Conservation (phyloP, 1,284 basidiomycete genomes). For the Moniliella sp. region DNA sequence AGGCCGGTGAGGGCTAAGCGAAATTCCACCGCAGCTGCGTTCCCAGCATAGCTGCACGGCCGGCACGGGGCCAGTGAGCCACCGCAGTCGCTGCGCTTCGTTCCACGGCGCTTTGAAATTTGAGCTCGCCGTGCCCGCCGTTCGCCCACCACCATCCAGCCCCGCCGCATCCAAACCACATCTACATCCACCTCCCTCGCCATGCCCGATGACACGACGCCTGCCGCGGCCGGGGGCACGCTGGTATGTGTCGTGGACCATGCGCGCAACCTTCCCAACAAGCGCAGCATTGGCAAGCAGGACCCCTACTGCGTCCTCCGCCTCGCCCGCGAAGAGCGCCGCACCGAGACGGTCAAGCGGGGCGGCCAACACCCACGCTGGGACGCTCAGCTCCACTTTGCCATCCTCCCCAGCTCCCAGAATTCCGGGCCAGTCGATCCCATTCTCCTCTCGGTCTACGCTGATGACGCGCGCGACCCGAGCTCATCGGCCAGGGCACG, state of each 20-base stretch:
- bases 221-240: no score
- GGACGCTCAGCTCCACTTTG: conserved; percentile 93
- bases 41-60: no score
- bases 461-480: conserved; percentile 87
- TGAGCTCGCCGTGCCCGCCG: no score
- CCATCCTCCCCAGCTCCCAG: conserved; percentile 57
- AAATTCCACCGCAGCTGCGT: no score
- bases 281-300: conserved; percentile 51
- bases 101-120: no score
- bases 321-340: conserved; percentile 48
- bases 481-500: conserved; percentile 71
- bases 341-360: conserved; percentile 52
- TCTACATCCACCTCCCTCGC: no score
- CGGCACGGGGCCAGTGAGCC: no score
- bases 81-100: no score
- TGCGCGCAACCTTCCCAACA: conserved; percentile 31
- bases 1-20: no score
- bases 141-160: no score
- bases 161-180: no score
- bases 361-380: conserved; percentile 95
- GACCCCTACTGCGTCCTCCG: conserved; percentile 74
- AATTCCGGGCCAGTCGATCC: conserved; percentile 43
- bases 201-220: no score
- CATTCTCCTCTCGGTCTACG: conserved; percentile 61
- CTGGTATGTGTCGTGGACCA: not conserved